phyloP scores from a whole-genome alignment of 1,139 yeast genomes.

The Candida glucosophila region DNA sequence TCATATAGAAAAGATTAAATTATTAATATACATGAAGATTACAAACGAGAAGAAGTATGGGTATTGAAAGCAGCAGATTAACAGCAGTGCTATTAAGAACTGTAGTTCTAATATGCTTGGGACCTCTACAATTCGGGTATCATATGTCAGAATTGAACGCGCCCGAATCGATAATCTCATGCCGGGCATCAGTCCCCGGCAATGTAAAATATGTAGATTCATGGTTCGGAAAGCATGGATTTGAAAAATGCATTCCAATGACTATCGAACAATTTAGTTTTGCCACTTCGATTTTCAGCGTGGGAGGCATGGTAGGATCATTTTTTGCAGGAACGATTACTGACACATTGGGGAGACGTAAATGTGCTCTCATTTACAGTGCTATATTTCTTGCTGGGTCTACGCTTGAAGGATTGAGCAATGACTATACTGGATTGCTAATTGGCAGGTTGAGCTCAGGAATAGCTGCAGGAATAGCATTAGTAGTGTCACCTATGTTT shows the following conservation, averaged over 20 bases:
- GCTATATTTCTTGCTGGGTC: slow-evolving; percentile 20
- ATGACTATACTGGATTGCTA: slow-evolving; percentile 11
- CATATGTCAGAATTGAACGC: slow-evolving; percentile 87
- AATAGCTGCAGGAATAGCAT: slow-evolving; percentile 30
- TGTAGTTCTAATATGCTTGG: no score
- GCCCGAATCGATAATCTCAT: slow-evolving; percentile 59
- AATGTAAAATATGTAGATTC: slow-evolving; percentile 17
- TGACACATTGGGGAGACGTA: slow-evolving; percentile 18
- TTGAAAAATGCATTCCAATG: slow-evolving; percentile 24
- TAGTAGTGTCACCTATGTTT: slow-evolving; percentile 30
- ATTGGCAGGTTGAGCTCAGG: slow-evolving; percentile 27
- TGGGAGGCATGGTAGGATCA: slow-evolving; percentile 29
- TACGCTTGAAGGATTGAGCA: slow-evolving; percentile 16
- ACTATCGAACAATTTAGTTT: slow-evolving; percentile 14
- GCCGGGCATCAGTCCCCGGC: slow-evolving; percentile 17
- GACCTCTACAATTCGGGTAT: slow-evolving; percentile 82
- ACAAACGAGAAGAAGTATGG: no score
- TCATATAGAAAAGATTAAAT: no score
- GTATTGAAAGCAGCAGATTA: no score
- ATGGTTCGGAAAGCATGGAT: slow-evolving; percentile 17
- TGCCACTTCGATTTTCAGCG: slow-evolving; percentile 28
- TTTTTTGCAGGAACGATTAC: slow-evolving; percentile 21
- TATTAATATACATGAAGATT: no score
- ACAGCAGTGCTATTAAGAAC: no score
- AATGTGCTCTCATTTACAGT: slow-evolving; percentile 17